Percentiles rank a stretch among this genome's conserved stretches.
Evolutionary conservation across 495 filamentous ascomycete genomes (phyloP).

Genomic region (Penicillium herquei): DNA sequence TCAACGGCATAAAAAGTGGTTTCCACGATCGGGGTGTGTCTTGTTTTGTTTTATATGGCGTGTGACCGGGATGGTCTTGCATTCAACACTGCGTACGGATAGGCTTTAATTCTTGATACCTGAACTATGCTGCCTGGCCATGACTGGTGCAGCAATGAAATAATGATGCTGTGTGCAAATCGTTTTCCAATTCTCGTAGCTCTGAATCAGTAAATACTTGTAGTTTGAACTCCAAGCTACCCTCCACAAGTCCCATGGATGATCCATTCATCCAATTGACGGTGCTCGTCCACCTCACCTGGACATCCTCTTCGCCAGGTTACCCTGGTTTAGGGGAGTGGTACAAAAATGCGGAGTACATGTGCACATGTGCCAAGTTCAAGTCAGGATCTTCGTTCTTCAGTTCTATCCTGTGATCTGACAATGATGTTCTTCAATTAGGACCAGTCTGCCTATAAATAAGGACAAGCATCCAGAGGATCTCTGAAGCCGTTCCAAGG

Average conservation of each 20-base stretch:
- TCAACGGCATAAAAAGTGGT: constrained; percentile 62
- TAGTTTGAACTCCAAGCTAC: neutral
- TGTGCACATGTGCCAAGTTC: no score
- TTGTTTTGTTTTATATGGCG: constrained; percentile 33
- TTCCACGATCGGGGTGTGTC: constrained; percentile 38
- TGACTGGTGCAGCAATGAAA: constrained; percentile 5
- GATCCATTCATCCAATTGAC: no score
- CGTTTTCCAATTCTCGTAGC: neutral
- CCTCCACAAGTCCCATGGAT: neutral
- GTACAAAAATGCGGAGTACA: no score
- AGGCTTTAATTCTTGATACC: constrained; percentile 21
- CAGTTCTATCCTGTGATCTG: no score
- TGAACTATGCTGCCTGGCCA: constrained; percentile 2
- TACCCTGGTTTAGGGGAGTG: no score
- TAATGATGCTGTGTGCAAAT: constrained; percentile 10
- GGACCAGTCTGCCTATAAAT: no score
- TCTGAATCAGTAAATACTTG: neutral
- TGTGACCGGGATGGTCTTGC: constrained; percentile 45
- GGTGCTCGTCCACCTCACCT: no score
- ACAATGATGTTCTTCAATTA: no score
- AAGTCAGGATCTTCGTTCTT: no score
- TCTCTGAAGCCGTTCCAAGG: no score
- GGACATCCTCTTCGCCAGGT: no score
- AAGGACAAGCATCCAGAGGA: no score
- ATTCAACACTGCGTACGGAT: constrained; percentile 48